These are phyloP conservation scores for Hypoxylon sp. DNA, from an alignment of 2,329 filamentous ascomycete species.

Conservation along the genomic window DNA sequence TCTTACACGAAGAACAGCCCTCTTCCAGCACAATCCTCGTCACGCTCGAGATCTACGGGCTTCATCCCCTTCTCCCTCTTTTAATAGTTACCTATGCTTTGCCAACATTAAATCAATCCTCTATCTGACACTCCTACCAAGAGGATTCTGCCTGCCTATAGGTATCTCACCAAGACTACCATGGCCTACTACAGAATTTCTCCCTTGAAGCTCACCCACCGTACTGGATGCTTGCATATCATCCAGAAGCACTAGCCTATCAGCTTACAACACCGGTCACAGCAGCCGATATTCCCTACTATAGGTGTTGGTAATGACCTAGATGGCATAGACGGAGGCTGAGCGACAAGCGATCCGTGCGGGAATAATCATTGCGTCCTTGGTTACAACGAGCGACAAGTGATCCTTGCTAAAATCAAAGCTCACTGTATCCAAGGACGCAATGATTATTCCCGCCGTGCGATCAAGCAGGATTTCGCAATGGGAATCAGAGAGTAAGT, in stretches of 20 bases:
- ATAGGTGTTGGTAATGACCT: neutral
- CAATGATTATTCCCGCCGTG: slow-evolving; percentile 68
- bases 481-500: slow-evolving; percentile 68
- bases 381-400: slow-evolving; percentile 49
- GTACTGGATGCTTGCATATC: no score
- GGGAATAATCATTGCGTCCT: no score
- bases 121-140: no score
- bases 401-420: slow-evolving; percentile 52
- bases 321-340: no score
- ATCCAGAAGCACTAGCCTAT: no score
- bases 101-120: neutral
- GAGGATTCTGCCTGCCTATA: no score
- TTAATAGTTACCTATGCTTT: neutral
- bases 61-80: neutral
- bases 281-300: neutral
- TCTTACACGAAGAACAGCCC: neutral
- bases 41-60: neutral
- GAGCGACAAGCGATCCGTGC: no score
- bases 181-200: no score
- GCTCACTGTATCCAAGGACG: slow-evolving; percentile 66
- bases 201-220: neutral
- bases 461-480: slow-evolving; percentile 72
- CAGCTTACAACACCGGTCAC: neutral
- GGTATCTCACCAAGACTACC: no score
- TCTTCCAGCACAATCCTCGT: neutral